These are phyloP conservation scores for Linaria vulgaris DNA, from an alignment of 257 asterid genomes.

Conservation along the genomic window DNA sequence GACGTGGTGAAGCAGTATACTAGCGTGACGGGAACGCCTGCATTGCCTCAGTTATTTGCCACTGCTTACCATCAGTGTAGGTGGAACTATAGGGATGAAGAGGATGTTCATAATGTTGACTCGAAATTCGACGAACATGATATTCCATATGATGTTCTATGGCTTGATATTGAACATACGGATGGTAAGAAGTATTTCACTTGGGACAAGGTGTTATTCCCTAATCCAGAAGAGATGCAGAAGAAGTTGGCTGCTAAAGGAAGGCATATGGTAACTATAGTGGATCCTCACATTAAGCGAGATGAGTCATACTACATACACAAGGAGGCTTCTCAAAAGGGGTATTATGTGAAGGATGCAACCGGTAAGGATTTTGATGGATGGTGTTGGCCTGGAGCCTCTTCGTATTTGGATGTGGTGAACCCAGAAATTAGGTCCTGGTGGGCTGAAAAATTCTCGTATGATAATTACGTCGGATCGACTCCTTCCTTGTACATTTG, in stretches of 20 bases:
- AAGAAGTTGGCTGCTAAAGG: slow-evolving; percentile 86
- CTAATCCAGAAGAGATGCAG: slow-evolving; percentile 96
- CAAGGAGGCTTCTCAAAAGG: slow-evolving; percentile 83
- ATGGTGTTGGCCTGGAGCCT: slow-evolving; percentile 99
- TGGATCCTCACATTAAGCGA: slow-evolving; percentile 96
- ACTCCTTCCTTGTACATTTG: slow-evolving; percentile 83
- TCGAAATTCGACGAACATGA: slow-evolving; percentile 89
- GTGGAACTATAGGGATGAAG: slow-evolving; percentile 98
- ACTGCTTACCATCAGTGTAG: slow-evolving; percentile 94
- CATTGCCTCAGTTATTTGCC: slow-evolving; percentile 92
- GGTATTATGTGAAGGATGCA: slow-evolving; percentile 85
- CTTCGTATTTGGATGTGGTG: slow-evolving; percentile 80
- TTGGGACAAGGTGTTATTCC: slow-evolving; percentile 83
- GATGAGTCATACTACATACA: slow-evolving; percentile 83
- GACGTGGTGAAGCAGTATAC: slow-evolving; percentile 90
- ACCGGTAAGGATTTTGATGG: slow-evolving; percentile 92
- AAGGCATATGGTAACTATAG: slow-evolving; percentile 94
- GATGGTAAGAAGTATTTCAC: slow-evolving; percentile 95
- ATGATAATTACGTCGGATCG: slow-evolving; percentile 72
- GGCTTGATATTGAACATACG: slow-evolving; percentile 98
- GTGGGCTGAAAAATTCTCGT: slow-evolving; percentile 89
- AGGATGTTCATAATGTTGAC: slow-evolving; percentile 82
- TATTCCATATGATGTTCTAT: slow-evolving; percentile 91
- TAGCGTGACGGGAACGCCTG: slow-evolving; percentile 77
- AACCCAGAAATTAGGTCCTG: slow-evolving; percentile 93